Percentiles rank a stretch among this genome's conserved stretches.
phyloP scores from a whole-genome alignment of 2,329 filamentous ascomycete genomes.

The Phyllosticta citriasiana region DNA sequence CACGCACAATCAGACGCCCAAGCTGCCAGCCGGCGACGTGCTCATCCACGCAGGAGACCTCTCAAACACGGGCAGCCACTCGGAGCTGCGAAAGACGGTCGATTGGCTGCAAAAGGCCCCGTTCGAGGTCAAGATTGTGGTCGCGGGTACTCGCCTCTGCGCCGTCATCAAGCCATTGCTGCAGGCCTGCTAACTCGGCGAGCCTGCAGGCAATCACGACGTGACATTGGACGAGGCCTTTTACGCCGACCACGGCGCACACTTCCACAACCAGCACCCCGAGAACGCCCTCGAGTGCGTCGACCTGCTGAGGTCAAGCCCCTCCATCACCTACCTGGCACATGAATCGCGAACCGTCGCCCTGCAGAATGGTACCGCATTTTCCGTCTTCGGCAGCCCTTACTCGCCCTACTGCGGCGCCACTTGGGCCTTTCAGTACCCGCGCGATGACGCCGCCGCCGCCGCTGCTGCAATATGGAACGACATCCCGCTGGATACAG shows the following conservation, averaged over 20 bases:
- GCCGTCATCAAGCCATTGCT: background rate
- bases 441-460: constrained; percentile 28
- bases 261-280: constrained; percentile 47
- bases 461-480: constrained; percentile 45
- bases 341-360: constrained; percentile 47
- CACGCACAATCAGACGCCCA: constrained; percentile 58
- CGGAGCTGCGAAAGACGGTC: constrained; percentile 50
- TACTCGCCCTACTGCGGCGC: constrained; percentile 46
- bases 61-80: constrained; percentile 57
- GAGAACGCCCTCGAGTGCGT: constrained; percentile 47
- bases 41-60: constrained; percentile 69
- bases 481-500: constrained; percentile 49
- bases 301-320: constrained; percentile 39
- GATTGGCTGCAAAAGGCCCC: constrained; percentile 57
- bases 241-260: constrained; percentile 42
- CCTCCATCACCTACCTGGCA: constrained; percentile 53
- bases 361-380: constrained; percentile 47
- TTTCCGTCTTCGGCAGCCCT: constrained; percentile 63
- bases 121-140: constrained; percentile 60
- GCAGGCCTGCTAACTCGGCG: background rate
- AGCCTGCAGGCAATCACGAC: constrained; percentile 59
- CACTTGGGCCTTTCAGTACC: constrained; percentile 61
- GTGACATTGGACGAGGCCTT: constrained; percentile 58
- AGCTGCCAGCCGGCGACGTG: constrained; percentile 61
- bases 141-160: constrained; percentile 45